phyloP scores from a whole-genome alignment of 1,284 basidiomycete species.

The Malassezia furfur region DNA sequence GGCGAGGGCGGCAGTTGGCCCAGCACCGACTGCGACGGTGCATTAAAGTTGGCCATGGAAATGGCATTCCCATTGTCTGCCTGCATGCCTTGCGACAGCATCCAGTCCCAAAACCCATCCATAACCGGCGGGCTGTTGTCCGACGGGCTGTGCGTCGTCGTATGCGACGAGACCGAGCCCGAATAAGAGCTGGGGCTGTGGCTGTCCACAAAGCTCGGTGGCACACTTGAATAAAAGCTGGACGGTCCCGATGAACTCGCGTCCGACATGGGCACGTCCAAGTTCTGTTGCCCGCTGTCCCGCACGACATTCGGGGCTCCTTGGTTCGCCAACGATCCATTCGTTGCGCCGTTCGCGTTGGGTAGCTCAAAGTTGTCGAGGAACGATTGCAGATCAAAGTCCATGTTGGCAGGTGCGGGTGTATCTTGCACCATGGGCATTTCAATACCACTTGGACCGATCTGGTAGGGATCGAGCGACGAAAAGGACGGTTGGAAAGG shows the following conservation, averaged over 20 bases:
- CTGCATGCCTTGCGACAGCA: neutral
- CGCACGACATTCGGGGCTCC: too few relatives aligned
- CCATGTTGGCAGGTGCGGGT: neutral
- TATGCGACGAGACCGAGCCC: neutral
- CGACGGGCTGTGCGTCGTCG: neutral
- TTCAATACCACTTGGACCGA: neutral
- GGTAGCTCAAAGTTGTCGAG: neutral
- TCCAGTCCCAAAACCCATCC: slow-evolving; percentile 2
- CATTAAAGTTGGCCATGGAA: too few relatives aligned
- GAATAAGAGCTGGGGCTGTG: neutral
- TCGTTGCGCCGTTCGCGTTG: neutral
- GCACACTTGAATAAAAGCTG: neutral
- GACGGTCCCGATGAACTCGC: neutral
- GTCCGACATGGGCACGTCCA: neutral
- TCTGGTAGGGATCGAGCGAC: neutral
- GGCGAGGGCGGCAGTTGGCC: too few relatives aligned
- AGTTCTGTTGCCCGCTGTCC: too few relatives aligned
- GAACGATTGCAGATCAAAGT: slow-evolving; percentile 1
- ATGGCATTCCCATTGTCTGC: neutral
- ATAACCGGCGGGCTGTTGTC: neutral
- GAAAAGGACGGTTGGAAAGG: neutral
- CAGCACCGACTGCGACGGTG: too few relatives aligned
- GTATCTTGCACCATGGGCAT: neutral
- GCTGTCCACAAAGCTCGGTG: neutral
- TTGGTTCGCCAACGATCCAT: neutral